Evolutionary conservation across 306 rosid genomes (phyloP), one percentile per base, ranked within the genome.

Genomic region (Medicago lupulina): DNA sequence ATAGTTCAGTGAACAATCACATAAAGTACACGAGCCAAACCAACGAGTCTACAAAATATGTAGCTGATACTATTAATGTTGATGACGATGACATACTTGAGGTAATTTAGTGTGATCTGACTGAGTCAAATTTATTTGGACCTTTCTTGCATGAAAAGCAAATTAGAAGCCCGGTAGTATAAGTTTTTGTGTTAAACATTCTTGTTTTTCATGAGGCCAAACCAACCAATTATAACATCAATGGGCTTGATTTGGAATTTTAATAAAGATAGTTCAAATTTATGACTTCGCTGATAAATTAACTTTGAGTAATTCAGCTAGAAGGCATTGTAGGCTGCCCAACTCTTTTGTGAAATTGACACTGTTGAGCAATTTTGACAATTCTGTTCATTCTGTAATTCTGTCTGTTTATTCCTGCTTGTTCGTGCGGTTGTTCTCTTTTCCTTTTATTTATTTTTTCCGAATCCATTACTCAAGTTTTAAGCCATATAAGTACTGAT

Each of bases 11-110:
- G 77, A 75, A 77, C 77, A 82, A 74, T 71, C 66, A 46, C 62
- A 49, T 57, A 16, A 82, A 75, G 76, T 71, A 71, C 71, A 54
- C 78, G 69, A 69, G 77, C 82, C 85, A 84, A 78, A 70, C 14
- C 43, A 83, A 86, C 0, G 58, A 50, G 21, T 76, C 88, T 68
- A 57, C 78, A 55, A 78, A 79, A 58, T 34, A 76, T 75, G 55
- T 86, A 69, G 80, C 55, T 47, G 76, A 12, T 59, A 76, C 82
- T 50, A 66, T 89, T 60, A 88, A 86, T 65, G 93, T 71, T 60
- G 97, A 80, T 1, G 96, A 78, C 1, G 96, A 93, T 19, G 85
- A 76, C 77, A 76, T 95, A 74, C 85, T 92, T 51, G 90, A 88
- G 97, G 99, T 92, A 85, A 86, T 82, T 74, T 21, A 11, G 59